These are phyloP conservation scores for Fusarium palustre DNA, from an alignment of 2,329 filamentous ascomycete genomes.

Conservation along the genomic window DNA sequence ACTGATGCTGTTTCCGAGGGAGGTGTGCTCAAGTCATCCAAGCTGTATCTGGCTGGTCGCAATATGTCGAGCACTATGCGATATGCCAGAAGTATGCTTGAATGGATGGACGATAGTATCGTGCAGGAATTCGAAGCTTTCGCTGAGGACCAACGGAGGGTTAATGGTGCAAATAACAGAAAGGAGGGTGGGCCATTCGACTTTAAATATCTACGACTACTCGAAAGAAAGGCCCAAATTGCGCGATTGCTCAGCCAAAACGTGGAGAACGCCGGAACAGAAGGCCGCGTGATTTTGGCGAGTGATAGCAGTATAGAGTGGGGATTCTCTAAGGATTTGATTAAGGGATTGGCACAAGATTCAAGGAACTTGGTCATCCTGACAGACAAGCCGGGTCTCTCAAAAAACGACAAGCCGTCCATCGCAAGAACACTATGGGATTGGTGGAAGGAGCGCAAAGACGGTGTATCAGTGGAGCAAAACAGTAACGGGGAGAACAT, in stretches of 20 bases:
- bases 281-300: constrained; percentile 83
- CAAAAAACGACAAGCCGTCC: constrained; percentile 59
- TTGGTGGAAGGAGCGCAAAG: constrained; percentile 77
- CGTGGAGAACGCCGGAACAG: constrained; percentile 56
- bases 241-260: constrained; percentile 71
- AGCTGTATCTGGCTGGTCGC: constrained; percentile 85
- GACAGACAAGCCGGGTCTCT: constrained; percentile 75
- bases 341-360: constrained; percentile 80
- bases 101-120: constrained; percentile 99
- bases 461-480: constrained; percentile 71
- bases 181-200: constrained; percentile 82
- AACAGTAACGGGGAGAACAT: constrained; percentile 66
- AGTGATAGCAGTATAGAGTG: constrained; percentile 92
- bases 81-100: constrained; percentile 93
- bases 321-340: constrained; percentile 89
- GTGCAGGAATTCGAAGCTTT: constrained; percentile 89
- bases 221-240: constrained; percentile 86
- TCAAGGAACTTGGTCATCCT: constrained; percentile 86
- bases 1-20: constrained; percentile 67
- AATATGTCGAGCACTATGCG: constrained; percentile 90
- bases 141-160: constrained; percentile 63
- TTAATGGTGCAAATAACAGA: constrained; percentile 61
- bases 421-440: constrained; percentile 83
- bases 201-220: constrained; percentile 83
- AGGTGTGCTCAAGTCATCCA: constrained; percentile 64